These are phyloP conservation scores for Dendrocalamus sinicus DNA, from an alignment of 176 grass and related monocot species.

Conservation along the genomic window DNA sequence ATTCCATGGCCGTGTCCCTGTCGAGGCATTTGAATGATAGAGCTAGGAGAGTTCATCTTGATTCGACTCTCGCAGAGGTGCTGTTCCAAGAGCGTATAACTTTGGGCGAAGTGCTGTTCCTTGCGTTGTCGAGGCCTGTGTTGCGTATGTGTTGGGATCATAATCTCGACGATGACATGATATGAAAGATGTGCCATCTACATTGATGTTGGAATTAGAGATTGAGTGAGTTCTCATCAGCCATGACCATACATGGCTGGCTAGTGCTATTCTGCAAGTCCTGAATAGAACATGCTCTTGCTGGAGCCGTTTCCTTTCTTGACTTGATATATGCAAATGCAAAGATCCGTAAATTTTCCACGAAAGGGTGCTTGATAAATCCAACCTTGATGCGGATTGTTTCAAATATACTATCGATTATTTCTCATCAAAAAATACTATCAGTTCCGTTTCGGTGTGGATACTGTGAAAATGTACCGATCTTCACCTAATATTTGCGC, in stretches of 20 bases:
- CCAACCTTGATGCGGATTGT: neutral
- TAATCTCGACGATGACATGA: constrained; percentile 48
- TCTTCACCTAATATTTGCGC: neutral
- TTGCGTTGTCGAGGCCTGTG: constrained; percentile 34
- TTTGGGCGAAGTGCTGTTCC: constrained; percentile 41
- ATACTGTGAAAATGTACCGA: neutral
- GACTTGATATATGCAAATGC: neutral
- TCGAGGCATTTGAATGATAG: constrained; percentile 33
- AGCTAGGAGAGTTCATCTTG: constrained; percentile 43
- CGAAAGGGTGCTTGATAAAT: neutral
- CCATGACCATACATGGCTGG: neutral
- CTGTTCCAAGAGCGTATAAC: constrained; percentile 55
- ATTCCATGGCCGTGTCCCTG: constrained; percentile 17
- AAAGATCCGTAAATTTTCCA: neutral
- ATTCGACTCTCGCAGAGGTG: constrained; percentile 40
- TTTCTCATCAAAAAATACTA: neutral
- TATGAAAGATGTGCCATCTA: constrained; percentile 34
- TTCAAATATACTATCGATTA: neutral
- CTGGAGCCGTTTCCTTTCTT: neutral
- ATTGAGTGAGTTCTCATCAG: neutral
- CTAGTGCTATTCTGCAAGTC: neutral
- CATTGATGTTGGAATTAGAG: neutral
- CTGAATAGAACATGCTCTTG: neutral
- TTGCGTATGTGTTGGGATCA: constrained; percentile 49
- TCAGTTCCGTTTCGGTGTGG: neutral